These are phyloP conservation scores for Phaeophleospora eucalypticola DNA, from an alignment of 2,329 filamentous ascomycete species.

Conservation along the genomic window DNA sequence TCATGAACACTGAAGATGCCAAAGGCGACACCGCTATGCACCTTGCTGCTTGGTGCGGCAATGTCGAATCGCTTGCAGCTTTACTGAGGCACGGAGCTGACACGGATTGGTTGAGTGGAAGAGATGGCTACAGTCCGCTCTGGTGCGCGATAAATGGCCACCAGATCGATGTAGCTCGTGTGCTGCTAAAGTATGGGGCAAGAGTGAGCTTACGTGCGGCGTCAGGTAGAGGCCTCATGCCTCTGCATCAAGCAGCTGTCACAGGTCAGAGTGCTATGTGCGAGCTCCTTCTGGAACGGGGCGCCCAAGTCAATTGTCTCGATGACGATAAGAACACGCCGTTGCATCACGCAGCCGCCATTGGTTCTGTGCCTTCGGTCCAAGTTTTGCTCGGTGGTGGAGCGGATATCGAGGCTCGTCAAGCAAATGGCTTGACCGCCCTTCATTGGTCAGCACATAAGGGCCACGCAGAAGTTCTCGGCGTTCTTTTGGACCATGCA, in stretches of 20 bases:
- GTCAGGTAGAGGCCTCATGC: constrained; percentile 19
- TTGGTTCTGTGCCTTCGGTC: constrained; percentile 19
- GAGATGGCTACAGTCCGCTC: constrained; percentile 28
- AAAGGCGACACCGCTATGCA: constrained; percentile 29
- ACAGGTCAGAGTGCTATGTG: constrained; percentile 28
- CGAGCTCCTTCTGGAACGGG: constrained; percentile 27
- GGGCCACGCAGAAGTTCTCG: constrained; percentile 25
- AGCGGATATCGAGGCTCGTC: constrained; percentile 20
- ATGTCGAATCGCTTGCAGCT: constrained; percentile 24
- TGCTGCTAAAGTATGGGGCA: constrained; percentile 27
- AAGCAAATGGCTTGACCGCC: constrained; percentile 24
- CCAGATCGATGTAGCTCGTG: constrained; percentile 25
- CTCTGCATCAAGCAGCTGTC: constrained; percentile 30
- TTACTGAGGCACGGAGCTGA: constrained; percentile 25
- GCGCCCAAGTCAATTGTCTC: constrained; percentile 25
- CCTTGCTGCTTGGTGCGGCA: constrained; percentile 27
- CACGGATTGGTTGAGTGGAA: constrained; percentile 26
- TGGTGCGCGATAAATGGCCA: constrained; percentile 29
- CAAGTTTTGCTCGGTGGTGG: constrained; percentile 20
- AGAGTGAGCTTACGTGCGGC: constrained; percentile 23
- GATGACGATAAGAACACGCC: constrained; percentile 27
- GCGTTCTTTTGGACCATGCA: constrained; percentile 19
- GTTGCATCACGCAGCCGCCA: constrained; percentile 28
- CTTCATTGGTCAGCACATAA: constrained; percentile 31
- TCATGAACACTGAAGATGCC: constrained; percentile 23